These are phyloP conservation scores for Parathielavia appendiculata DNA, from an alignment of 495 filamentous ascomycete genomes.

Conservation along the genomic window DNA sequence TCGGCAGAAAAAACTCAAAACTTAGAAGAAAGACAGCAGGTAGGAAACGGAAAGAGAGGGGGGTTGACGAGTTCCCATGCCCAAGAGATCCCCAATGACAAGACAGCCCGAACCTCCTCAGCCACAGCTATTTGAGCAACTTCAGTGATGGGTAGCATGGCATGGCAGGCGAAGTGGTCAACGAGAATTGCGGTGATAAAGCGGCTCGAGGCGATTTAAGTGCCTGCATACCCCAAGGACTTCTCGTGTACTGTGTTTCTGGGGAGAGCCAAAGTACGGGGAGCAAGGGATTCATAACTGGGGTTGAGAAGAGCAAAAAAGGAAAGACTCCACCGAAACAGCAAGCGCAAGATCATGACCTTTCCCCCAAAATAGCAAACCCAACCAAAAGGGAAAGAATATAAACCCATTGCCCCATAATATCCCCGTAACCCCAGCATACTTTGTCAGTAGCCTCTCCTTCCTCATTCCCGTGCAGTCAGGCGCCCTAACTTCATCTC, in stretches of 20 bases:
- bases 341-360: neutral
- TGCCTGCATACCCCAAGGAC: neutral
- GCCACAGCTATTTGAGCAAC: too few species aligned
- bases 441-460: neutral
- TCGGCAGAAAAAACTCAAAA: too few species aligned
- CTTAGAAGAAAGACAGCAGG: too few species aligned
- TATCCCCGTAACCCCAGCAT: neutral
- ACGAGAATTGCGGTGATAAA: neutral
- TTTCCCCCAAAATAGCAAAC: conserved; percentile 2
- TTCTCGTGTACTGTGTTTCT: neutral
- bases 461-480: neutral
- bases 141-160: too few species aligned
- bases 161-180: too few species aligned
- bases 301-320: too few species aligned
- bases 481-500: neutral
- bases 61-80: too few species aligned
- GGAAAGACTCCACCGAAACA: neutral
- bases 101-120: too few species aligned
- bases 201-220: neutral
- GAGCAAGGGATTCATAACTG: too few species aligned
- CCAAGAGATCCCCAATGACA: too few species aligned
- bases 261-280: neutral
- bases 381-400: neutral
- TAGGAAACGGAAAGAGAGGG: too few species aligned
- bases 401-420: neutral